Conservation (phyloP, 2,329 filamentous ascomycete species). For the Aspergillus sp. region DNA sequence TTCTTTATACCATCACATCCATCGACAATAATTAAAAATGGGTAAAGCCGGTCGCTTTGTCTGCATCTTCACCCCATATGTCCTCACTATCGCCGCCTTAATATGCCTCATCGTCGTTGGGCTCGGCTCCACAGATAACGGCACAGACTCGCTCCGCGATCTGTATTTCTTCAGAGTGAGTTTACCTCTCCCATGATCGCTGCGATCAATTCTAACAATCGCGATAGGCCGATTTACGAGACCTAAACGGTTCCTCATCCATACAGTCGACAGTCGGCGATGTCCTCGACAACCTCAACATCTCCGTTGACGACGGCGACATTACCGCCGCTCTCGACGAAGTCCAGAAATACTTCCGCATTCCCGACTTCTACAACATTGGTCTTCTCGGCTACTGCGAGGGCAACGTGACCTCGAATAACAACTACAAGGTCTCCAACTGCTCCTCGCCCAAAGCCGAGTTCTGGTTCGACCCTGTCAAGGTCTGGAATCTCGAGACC, state of each 20-base stretch:
- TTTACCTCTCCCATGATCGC: constrained; percentile 2
- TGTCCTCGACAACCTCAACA: constrained; percentile 39
- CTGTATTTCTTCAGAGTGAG: constrained; percentile 61
- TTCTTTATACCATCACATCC: not conserved
- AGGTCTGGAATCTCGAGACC: constrained; percentile 65
- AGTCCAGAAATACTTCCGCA: constrained; percentile 54
- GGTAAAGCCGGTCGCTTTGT: constrained; percentile 76
- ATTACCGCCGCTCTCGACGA: constrained; percentile 43
- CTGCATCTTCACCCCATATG: constrained; percentile 87
- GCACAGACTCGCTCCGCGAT: constrained; percentile 50
- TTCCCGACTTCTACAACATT: constrained; percentile 79
- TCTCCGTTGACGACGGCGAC: constrained; percentile 43
- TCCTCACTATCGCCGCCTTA: constrained; percentile 76
- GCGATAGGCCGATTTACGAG: constrained; percentile 60
- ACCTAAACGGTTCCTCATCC: constrained; percentile 59
- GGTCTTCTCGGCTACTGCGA: constrained; percentile 87
- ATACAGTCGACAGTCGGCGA: constrained; percentile 33
- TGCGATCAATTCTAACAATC: constrained; percentile 15
- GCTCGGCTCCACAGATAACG: constrained; percentile 59
- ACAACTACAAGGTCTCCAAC: constrained; percentile 55
- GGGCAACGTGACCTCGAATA: constrained; percentile 59
- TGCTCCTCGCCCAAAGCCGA: constrained; percentile 75
- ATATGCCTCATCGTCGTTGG: constrained; percentile 67
- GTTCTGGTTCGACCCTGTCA: constrained; percentile 76
- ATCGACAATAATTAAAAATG: constrained; percentile 51